Conservation (phyloP, 2,329 filamentous ascomycete species). For the Aciculosporium take region DNA sequence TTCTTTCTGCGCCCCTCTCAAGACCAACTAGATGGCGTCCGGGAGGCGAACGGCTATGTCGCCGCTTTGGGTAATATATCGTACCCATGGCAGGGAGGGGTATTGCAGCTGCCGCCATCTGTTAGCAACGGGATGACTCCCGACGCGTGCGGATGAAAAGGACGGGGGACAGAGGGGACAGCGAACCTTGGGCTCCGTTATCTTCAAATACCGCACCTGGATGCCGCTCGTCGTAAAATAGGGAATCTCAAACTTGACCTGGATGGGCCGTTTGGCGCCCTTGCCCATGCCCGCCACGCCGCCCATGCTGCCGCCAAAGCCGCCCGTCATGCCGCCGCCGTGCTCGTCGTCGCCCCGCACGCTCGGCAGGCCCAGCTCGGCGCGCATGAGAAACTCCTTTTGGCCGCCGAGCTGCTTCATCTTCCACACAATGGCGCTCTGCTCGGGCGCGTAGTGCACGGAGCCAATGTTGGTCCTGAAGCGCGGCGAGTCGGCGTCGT, state of each 20-base stretch:
- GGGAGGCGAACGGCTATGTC: slow-evolving; percentile 91
- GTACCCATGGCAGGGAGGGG: slow-evolving; percentile 89
- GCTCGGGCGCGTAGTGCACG: slow-evolving; percentile 94
- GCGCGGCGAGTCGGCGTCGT: slow-evolving; percentile 88
- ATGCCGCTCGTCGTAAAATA: slow-evolving; percentile 99
- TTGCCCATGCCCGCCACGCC: slow-evolving; percentile 66
- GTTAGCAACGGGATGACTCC: no score
- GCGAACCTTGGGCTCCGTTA: slow-evolving; percentile 94
- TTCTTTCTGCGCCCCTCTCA: no score
- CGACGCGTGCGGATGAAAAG: no score
- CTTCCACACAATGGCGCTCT: slow-evolving; percentile 97
- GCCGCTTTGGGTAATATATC: slow-evolving; percentile 96
- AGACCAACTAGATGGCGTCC: slow-evolving; percentile 80
- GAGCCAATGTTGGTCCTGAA: slow-evolving; percentile 96
- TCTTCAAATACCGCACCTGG: slow-evolving; percentile 96
- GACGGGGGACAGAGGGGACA: background rate
- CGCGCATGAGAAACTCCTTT: slow-evolving; percentile 97
- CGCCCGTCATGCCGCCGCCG: slow-evolving; percentile 93
- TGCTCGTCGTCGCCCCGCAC: slow-evolving; percentile 92
- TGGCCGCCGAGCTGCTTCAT: slow-evolving; percentile 99
- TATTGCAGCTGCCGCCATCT: slow-evolving; percentile 68
- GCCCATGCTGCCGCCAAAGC: slow-evolving; percentile 93
- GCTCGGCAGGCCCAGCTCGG: slow-evolving; percentile 83
- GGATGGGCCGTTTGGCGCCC: slow-evolving; percentile 83
- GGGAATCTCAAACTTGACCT: slow-evolving; percentile 99